Evolutionary conservation across 345 rosid species (phyloP), one percentile per base, ranked within the genome.

Genomic region (Passiflora organensis): DNA sequence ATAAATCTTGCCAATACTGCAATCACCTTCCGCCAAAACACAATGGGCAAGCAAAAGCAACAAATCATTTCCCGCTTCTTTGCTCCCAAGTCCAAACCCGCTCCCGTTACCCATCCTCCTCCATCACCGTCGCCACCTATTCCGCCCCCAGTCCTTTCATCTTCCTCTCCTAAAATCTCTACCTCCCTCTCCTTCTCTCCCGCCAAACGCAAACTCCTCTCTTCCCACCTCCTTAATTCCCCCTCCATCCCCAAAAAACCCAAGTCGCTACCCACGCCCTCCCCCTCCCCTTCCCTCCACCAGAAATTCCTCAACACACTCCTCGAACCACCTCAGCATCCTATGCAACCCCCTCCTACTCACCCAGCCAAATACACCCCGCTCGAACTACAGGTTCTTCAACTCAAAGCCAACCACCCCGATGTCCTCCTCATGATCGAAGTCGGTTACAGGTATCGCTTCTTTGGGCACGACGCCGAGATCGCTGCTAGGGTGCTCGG

Each of bases 401-500:
- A 84, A 52, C 75, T 91, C 4, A 91, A 88, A 62, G 60, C 23
- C 23, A 78, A 68, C 51, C 68, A 88, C 51, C 84, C 87, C 0
- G 96, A 88, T 44, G 91, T 91, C 23, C 72, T 91, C 20, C 66
- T 91, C 67, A 88, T 91, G 98, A 73, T 88, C 34, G 95, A 91
- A 72, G 98, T 91, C 43, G 98, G 96, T 53, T 91, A 91, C 78
- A 80, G 77, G 83, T 88, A 73, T 43, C 76, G 95, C 10, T 91
- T 91, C 65, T 91, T 91, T n/a, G 98, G 96, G 37, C 81, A 82
- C 3, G 98, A 91, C 23, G 96, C 96, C 0, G 93, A 76, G 59
- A 63, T 80, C 0, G 98, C 98, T 2, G 83, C 94, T 5, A 73
- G 78, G 43, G 87, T 81, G 21, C 59, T 91, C 66, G 91, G 96